Conservation (phyloP, 83 land plant genomes). For the Picea engelmannii region DNA sequence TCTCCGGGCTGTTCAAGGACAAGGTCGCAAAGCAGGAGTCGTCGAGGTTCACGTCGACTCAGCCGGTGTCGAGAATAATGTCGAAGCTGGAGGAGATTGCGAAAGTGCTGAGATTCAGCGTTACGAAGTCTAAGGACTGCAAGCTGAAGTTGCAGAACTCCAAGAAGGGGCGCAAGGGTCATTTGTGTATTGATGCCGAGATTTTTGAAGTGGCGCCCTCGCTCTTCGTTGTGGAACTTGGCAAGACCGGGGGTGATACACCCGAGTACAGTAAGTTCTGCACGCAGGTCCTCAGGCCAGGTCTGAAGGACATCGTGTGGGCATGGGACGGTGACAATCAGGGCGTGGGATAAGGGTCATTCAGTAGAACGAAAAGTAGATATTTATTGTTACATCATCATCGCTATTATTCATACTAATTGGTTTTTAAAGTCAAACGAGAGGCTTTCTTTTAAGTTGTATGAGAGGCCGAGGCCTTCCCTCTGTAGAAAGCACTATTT, state of each 20-base stretch:
- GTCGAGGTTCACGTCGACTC: conserved; percentile 11
- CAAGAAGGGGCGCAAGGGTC: conserved; percentile 26
- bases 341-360: too few species aligned
- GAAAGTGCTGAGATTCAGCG: conserved; percentile 16
- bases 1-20: too few species aligned
- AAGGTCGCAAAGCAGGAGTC: too few species aligned
- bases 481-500: too few species aligned
- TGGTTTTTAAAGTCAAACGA: too few species aligned
- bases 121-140: conserved; percentile 28
- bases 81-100: conserved; percentile 42
- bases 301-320: conserved; percentile 33
- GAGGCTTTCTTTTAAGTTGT: too few species aligned
- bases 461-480: too few species aligned
- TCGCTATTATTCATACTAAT: too few species aligned
- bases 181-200: conserved; percentile 21
- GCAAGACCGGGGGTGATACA: conserved; percentile 34
- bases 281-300: conserved; percentile 23
- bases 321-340: conserved; percentile 25
- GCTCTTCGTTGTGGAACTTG: conserved; percentile 29
- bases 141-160: conserved; percentile 22
- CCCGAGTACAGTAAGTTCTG: conserved; percentile 26
- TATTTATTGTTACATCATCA: too few species aligned
- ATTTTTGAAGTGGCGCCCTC: conserved; percentile 28
- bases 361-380: too few species aligned
- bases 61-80: conserved; percentile 26